Base-by-base conservation (phyloP, 2,329 filamentous ascomycete species). In the Ambrosiella xylebori region DNA sequence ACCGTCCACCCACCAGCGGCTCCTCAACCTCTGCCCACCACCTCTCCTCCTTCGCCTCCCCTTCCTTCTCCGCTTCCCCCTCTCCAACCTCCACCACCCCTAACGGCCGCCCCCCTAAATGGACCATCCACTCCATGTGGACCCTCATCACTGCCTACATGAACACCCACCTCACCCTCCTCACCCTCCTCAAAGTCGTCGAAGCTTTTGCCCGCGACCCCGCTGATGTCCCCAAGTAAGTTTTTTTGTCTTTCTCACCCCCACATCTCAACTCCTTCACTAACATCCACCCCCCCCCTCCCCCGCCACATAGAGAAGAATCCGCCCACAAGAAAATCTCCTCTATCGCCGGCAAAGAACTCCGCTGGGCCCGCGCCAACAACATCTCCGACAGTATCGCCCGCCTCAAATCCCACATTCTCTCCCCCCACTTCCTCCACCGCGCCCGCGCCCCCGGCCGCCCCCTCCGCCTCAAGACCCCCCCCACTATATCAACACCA, bases 251-350 rank as follows among this genome's bases (percentile, higher is more conserved):
- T 36, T 15, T 36, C 36, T 15, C 49, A 13, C 35, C 49, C 44
- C 44, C 19, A 15, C 8, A 6, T 17, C 13, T 0, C 36, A 37
- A 12, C 6, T 12, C 12, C 7, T 15, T 45, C 17, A 35, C 45
- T 27, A 50, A 50, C 19, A 50, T 17, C n/a, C 13, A 9, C 13
- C 44, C 56, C 13, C n/a, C 3, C 13, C 37, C 17, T 1, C 19
- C 13, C 54, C 39, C 12, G 13, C 35, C 51, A 15, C 9, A 12
- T 59, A 79, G 77, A 41, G 75, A 75, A 63, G 78, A 80, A 63
- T 80, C 78, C 36, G 77, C 75, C 39, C 77, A 78, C 64, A 81
- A 81, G 68, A 78, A 75, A 19, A 73, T 81, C 62, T 76, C 76
- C 57, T 69, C 70, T 7, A 73, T 79, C 61, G 71, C 81, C 38